Base-by-base conservation (phyloP, 2,329 filamentous ascomycete species). In the Clarireedia paspali region DNA sequence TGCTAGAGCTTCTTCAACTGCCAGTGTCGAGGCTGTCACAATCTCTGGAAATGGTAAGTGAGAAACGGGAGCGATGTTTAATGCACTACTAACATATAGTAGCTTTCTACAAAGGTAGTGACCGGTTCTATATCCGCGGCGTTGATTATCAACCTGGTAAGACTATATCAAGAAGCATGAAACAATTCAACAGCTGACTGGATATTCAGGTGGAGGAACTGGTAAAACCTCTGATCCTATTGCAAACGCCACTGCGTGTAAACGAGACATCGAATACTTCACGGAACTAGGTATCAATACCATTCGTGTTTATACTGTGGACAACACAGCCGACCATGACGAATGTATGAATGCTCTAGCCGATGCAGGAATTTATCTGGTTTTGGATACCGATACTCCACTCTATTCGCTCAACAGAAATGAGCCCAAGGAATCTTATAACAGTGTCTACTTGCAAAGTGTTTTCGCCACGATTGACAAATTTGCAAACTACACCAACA, bases 331-430 rank as follows among this genome's bases (percentile, higher is more conserved):
- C 60, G 71, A 83, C 70, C 85, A 89, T 70, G 83, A 87, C 65
- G 77, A 78, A 60, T 88, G 85, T 73, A 89, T 89, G 85, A 74
- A 74, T 47, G 75, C 77, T 40, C 74, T 88, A 57, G 81, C 83
- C 36, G 82, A 81, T 64, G 85, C 84, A 56, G 85, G 85, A 59
- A 89, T 89, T 74, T 88, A 88, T 75, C 77, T 89, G 27, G 83
- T 86, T 10, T 76, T 88, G 48, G 85, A 88, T 66, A 81, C 87
- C 71, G 87, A 87, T 75, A 84, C 81, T 17, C 84, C 84, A 59
- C 77, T 80, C 61, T 87, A 88, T 74, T 86, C 84, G 3, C 71
- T 88, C 70, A 86, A 85, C 74, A 78, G 85, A 58, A 76, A 72
- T 51, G 71, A 79, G 15, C 84, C 84, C 47, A 71, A 73, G 57